These are phyloP conservation scores for Solanum lycopersicoides DNA, from an alignment of 257 asterid species.

Conservation along the genomic window DNA sequence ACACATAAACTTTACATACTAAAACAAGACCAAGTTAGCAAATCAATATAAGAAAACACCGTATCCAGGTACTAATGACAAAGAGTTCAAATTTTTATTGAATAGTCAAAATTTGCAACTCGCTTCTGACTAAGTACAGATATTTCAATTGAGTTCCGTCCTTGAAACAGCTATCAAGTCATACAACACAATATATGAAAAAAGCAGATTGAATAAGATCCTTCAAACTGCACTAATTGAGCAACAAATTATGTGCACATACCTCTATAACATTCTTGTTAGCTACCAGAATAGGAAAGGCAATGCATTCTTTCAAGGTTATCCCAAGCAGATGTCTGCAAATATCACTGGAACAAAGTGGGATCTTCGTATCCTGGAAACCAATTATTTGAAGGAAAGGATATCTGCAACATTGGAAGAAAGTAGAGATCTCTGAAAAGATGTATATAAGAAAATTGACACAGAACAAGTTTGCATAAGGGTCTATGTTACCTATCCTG, in stretches of 20 bases:
- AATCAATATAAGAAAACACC: not conserved
- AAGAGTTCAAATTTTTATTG: not conserved
- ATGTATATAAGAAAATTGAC: constrained; percentile 2
- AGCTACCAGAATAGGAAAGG: constrained; percentile 62
- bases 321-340: constrained; percentile 33
- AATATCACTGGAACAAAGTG: constrained; percentile 24
- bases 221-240: not conserved
- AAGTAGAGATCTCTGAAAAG: constrained; percentile 53
- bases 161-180: not conserved
- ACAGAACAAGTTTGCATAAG: not conserved
- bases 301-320: constrained; percentile 46
- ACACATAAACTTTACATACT: not conserved
- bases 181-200: not conserved
- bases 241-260: constrained; percentile 5
- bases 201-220: not conserved
- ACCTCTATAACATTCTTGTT: constrained; percentile 51
- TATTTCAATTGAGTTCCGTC: not conserved
- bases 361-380: constrained; percentile 37
- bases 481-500: constrained; percentile 53
- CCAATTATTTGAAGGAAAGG: constrained; percentile 66
- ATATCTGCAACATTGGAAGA: constrained; percentile 42
- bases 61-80: not conserved
- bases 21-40: not conserved
- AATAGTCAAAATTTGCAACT: not conserved
- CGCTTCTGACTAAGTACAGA: not conserved